Conservation (phyloP, 371 early-diverging fungal genomes). For the Mortierella sp. region DNA sequence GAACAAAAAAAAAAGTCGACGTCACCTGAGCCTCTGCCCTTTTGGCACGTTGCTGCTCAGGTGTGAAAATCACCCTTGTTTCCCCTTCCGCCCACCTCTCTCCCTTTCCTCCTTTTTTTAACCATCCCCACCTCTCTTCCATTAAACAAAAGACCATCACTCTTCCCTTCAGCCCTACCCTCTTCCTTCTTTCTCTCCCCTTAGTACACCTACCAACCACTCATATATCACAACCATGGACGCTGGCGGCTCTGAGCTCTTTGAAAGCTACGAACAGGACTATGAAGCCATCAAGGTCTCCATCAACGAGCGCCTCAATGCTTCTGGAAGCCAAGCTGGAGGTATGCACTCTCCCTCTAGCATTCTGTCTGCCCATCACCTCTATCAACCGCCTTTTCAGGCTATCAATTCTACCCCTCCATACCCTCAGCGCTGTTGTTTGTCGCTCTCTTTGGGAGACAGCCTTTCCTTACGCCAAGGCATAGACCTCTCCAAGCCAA, state of each 20-base stretch:
- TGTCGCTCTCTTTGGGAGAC: neutral
- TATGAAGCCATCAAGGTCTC: constrained; percentile 74
- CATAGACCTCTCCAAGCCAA: neutral
- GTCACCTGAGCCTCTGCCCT: constrained; percentile 8
- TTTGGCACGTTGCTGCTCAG: too few relatives aligned
- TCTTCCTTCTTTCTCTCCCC: neutral
- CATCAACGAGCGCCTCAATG: constrained; percentile 72
- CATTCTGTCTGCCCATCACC: neutral
- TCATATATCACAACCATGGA: constrained; percentile 30
- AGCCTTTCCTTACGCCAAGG: neutral
- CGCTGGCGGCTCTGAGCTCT: constrained; percentile 78
- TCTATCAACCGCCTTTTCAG: neutral
- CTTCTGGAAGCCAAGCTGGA: constrained; percentile 70
- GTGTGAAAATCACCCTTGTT: too few relatives aligned
- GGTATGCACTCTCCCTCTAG: constrained; percentile 49
- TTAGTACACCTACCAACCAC: neutral
- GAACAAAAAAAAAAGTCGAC: neutral
- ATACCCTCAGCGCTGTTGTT: too few relatives aligned
- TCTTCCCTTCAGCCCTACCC: neutral
- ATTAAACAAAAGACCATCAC: neutral
- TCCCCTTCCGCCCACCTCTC: neutral
- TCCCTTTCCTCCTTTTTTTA: neutral
- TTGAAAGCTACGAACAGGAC: constrained; percentile 91
- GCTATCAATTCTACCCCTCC: neutral
- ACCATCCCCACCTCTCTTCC: neutral